Base-by-base conservation (phyloP, 2,329 filamentous ascomycete genomes). In the Talaromyces sp. region DNA sequence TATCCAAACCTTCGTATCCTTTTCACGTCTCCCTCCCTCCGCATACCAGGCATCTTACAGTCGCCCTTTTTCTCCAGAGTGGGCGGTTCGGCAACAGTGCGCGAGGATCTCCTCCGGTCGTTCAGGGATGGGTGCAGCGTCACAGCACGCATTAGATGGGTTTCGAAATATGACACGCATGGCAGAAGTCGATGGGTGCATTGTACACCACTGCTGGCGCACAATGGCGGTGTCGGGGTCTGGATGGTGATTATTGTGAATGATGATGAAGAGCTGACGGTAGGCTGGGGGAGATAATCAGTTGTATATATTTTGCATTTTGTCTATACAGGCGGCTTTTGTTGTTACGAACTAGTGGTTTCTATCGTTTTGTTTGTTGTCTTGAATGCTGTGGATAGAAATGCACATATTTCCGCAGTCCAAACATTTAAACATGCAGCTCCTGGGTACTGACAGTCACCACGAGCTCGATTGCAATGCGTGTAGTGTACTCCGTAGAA, bases 221-320 rank as follows among this genome's bases (percentile, higher is more conserved):
- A 81, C 49, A 87, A 87, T 64, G 86, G 87, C 1, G 78, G 83
- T 3, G 85, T 92, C 0, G 90, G 90, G 17, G 88, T 91, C 0
- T 92, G 89, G 89, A 90, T 92, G 87, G 81, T 92, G 6, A 82
- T 92, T 0, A 80, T 92, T 15, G 85, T 91, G 3, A 88, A 91
- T 64, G 86, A 91, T 64, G 86, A 87, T 58, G 86, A 89, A 53
- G 75, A 78, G n/a, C 53, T n/a, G 19, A 1, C 2, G 9, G 32
- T 33, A 13, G 30, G 33, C 15, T 36, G 33, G 33, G 5, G 33
- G 15, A 15, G 13, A 17, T 36, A 5, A 36, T 17, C 33, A 17
- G 33, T 17, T 36, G 13, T 36, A 36, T 36, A 36, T 36, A 36
- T 36, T 4, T 36, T 36, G 17, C 5, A 17, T 17, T 15, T 13